Base-by-base conservation (phyloP, 2,329 filamentous ascomycete species). In the Aspergillus ibericus region DNA sequence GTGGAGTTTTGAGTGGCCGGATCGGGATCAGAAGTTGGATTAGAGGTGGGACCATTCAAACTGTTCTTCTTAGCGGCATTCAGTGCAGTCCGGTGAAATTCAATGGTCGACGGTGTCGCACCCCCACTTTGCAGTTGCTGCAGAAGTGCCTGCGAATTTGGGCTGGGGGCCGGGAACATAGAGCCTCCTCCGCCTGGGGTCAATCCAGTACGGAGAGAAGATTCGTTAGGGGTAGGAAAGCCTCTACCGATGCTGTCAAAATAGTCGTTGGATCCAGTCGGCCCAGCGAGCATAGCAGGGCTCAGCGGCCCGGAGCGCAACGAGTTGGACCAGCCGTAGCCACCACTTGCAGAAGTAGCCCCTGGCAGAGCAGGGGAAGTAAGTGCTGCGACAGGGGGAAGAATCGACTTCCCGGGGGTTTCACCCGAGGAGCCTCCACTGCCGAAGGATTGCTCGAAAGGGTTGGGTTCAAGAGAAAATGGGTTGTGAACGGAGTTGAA, bases 211-310 rank as follows among this genome's bases (percentile, higher is more conserved):
- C 95, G 85, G 53, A 98, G 80, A 3, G 92, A 96, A 7, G 93
- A 98, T 78, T 99, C 95, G 85, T 97, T 97, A 0, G 93, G 93
- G 4, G 95, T 98, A 4, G 92, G 91, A 71, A 96, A 96, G 55
- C 91, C 90, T 67, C 92, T 88, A 64, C 90, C 86, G 63, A 96
- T 82, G 53, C 88, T 88, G 69, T 96, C 92, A 72, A 97, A 96
- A 78, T 97, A 98, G 73, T 97, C 92, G 74, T 85, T 89, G 56
- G 89, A 68, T 46, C 80, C 81, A 20, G 85, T 82, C 40, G 86
- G 95, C 22, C 92, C 95, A 48, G 92, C 91, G 56, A 99, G 87
- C 93, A 99, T 98, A 63, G 93, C 95, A 79, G 95, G 95, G 77
- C 95, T 98, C 66, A 99, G 78, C 42, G 95, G 95, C 67, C 95